Evolutionary conservation across 164 flowering plant species (phyloP).

Genomic region (Tinospora cordifolia): DNA sequence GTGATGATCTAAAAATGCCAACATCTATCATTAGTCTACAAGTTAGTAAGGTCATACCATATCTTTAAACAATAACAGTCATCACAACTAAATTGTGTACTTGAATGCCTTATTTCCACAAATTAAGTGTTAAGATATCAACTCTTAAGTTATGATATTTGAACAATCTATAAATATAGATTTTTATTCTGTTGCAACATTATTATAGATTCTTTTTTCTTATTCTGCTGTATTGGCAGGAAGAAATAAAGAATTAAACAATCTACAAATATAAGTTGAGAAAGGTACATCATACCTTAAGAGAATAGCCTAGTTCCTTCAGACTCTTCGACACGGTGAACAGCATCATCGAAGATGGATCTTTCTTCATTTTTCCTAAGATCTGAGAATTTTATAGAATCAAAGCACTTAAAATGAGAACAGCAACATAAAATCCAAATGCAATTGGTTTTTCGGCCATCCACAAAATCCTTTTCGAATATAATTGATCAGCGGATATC

Average conservation of each 20-base stretch:
- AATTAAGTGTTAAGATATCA: background rate
- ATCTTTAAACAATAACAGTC: background rate
- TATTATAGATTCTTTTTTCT: no score
- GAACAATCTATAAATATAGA: no score
- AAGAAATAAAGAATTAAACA: no score
- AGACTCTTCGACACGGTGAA: constrained; percentile 63
- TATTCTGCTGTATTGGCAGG: no score
- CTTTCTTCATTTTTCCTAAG: constrained; percentile 53
- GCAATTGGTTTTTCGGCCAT: no score
- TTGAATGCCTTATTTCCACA: background rate
- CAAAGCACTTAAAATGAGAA: background rate
- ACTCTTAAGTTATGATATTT: no score
- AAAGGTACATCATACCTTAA: constrained; percentile 41
- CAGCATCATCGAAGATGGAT: constrained; percentile 56
- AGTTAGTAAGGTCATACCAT: background rate
- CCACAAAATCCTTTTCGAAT: background rate
- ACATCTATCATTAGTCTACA: no score
- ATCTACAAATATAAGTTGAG: no score
- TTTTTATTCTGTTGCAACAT: no score
- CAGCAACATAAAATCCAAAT: background rate
- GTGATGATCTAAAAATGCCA: no score
- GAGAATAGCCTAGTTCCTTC: constrained; percentile 50
- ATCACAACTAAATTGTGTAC: background rate
- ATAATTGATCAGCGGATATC: no score
- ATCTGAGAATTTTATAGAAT: constrained; percentile 40